Percentiles rank a stretch among this genome's conserved stretches.
Evolutionary conservation across 2,329 filamentous ascomycete genomes (phyloP).

Genomic region (Calcarisporium arbuscula): DNA sequence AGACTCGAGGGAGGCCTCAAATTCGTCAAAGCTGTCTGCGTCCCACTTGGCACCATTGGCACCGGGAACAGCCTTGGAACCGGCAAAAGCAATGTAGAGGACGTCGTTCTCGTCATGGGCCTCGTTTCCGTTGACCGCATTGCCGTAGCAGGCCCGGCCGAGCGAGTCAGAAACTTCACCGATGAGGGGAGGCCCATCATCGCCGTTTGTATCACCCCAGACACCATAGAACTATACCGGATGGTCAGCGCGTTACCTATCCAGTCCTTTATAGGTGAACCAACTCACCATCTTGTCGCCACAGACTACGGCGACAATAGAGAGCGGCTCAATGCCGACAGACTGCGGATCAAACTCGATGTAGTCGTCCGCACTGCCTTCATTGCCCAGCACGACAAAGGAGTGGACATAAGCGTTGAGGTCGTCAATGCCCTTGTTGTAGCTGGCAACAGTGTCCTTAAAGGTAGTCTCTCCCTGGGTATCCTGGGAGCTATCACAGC

Average conservation of each 20-base stretch:
- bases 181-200: constrained; percentile 31
- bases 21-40: constrained; percentile 36
- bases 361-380: constrained; percentile 21
- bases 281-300: constrained; percentile 33
- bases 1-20: constrained; percentile 32
- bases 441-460: constrained; percentile 25
- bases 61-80: constrained; percentile 47
- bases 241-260: constrained; percentile 23
- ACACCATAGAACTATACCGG: too few species aligned
- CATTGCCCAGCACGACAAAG: constrained; percentile 49
- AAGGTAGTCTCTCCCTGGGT: constrained; percentile 38
- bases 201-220: constrained; percentile 49
- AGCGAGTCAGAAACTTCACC: constrained; percentile 49
- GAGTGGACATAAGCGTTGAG: constrained; percentile 44
- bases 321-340: constrained; percentile 39
- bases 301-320: constrained; percentile 49
- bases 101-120: constrained; percentile 44
- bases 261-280: not conserved
- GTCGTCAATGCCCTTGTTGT: constrained; percentile 29
- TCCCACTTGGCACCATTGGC: constrained; percentile 44
- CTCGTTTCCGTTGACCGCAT: constrained; percentile 35
- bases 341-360: constrained; percentile 32
- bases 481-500: constrained; percentile 35
- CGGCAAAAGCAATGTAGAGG: constrained; percentile 53
- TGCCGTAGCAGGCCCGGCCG: constrained; percentile 47